phyloP scores from a whole-genome alignment of 768 basidiomycete species.

The Megacollybia marginata region DNA sequence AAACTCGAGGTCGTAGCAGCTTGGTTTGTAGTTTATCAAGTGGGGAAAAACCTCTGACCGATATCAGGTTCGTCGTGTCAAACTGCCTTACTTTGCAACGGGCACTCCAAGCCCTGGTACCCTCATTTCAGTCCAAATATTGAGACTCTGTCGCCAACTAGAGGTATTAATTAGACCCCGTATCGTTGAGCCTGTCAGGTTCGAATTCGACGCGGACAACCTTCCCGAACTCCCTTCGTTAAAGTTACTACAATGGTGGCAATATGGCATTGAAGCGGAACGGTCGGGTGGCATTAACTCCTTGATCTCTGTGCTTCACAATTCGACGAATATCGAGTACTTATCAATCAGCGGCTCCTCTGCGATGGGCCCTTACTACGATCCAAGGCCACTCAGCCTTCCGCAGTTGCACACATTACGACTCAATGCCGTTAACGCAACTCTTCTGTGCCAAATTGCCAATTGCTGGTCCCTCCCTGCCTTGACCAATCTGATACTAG shows the following conservation, averaged over 20 bases:
- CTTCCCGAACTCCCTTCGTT: constrained; percentile 38
- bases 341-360: constrained; percentile 46
- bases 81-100: constrained; percentile 52
- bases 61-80: constrained; percentile 43
- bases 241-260: constrained; percentile 66
- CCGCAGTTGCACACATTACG: constrained; percentile 47
- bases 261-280: constrained; percentile 43
- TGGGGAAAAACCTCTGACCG: background rate
- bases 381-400: constrained; percentile 26
- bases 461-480: constrained; percentile 45
- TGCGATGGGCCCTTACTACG: constrained; percentile 19
- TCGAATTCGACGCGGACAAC: constrained; percentile 45
- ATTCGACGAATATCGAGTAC: constrained; percentile 49
- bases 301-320: constrained; percentile 40
- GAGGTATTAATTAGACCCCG: constrained; percentile 49
- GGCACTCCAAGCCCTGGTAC: constrained; percentile 25
- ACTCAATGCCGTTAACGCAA: constrained; percentile 37
- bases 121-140: constrained; percentile 35
- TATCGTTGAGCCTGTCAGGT: constrained; percentile 20
- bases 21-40: background rate
- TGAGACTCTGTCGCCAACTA: constrained; percentile 40
- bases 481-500: constrained; percentile 15
- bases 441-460: constrained; percentile 42
- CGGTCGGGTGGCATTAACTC: constrained; percentile 63
- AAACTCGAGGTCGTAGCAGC: constrained; percentile 16